phyloP scores from a whole-genome alignment of 352 stramenopile genomes.

The Globisporangium solare region DNA sequence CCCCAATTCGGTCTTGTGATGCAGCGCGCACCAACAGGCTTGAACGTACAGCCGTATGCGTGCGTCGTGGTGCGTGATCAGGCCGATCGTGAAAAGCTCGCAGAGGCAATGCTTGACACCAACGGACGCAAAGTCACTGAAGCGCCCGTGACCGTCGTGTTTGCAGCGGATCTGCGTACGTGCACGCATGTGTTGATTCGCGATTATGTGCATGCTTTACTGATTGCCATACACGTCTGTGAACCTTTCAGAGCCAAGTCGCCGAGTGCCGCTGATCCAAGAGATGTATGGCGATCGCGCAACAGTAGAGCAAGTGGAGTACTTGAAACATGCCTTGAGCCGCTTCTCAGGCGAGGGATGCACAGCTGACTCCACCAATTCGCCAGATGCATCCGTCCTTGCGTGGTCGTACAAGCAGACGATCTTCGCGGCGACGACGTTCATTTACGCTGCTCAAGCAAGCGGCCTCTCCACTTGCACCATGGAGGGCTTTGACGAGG shows the following conservation, averaged over 20 bases:
- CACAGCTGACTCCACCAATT: constrained; percentile 43
- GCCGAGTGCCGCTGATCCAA: constrained; percentile 64
- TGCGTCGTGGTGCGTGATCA: constrained; percentile 71
- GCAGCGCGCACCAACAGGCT: constrained; percentile 66
- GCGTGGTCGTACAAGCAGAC: constrained; percentile 85
- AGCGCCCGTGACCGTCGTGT: constrained; percentile 74
- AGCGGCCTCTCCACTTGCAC: constrained; percentile 66
- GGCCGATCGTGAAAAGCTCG: constrained; percentile 61
- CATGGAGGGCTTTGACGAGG: constrained; percentile 81
- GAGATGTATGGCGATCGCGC: constrained; percentile 56
- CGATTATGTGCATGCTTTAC: not conserved
- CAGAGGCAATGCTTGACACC: constrained; percentile 72
- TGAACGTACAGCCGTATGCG: constrained; percentile 80
- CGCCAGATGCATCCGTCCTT: constrained; percentile 55
- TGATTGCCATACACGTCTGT: not conserved
- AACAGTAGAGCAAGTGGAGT: constrained; percentile 35
- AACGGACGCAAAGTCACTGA: constrained; percentile 76
- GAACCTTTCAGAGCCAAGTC: constrained; percentile 47
- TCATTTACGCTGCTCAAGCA: constrained; percentile 66
- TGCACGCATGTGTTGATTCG: not conserved
- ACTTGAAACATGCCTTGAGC: constrained; percentile 57
- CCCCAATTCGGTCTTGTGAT: no score
- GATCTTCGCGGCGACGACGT: constrained; percentile 61
- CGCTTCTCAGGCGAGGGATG: constrained; percentile 71
- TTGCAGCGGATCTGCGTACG: constrained; percentile 65